Conservation (phyloP, 768 basidiomycete species). For the Russula dissimulans region DNA sequence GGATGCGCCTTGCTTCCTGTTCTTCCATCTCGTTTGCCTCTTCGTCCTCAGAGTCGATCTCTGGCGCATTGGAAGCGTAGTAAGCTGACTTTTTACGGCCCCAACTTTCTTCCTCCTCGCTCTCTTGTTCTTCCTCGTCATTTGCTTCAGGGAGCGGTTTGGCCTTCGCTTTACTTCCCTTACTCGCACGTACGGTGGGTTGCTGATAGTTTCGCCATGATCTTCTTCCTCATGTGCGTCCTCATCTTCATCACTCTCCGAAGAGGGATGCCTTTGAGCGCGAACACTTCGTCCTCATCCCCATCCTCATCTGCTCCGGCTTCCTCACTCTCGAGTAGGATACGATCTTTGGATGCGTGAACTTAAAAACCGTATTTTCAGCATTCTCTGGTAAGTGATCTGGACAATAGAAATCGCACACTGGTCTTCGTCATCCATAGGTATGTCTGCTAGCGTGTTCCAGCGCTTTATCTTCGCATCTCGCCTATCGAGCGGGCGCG, state of each 20-base stretch:
- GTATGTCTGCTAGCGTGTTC: constrained; percentile 59
- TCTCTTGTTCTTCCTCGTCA: constrained; percentile 24
- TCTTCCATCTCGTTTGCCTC: constrained; percentile 85
- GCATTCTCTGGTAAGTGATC: neutral
- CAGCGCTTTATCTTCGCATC: constrained; percentile 54
- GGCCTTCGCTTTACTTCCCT: constrained; percentile 22
- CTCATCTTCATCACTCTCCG: constrained; percentile 37
- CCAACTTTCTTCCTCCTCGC: constrained; percentile 64
- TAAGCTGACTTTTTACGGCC: constrained; percentile 72
- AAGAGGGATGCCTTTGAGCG: constrained; percentile 46
- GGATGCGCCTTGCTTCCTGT: constrained; percentile 74
- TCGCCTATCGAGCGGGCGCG: constrained; percentile 41
- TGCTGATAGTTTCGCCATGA: constrained; percentile 16
- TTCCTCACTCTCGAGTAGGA: constrained; percentile 60
- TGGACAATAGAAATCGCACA: constrained; percentile 38
- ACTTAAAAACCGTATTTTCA: constrained; percentile 34
- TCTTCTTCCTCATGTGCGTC: constrained; percentile 32
- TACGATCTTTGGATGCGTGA: constrained; percentile 64
- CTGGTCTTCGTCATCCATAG: constrained; percentile 69
- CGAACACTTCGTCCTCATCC: constrained; percentile 79
- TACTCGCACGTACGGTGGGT: constrained; percentile 21
- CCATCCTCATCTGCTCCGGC: constrained; percentile 41
- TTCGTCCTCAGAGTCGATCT: constrained; percentile 79
- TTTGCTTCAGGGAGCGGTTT: constrained; percentile 16
- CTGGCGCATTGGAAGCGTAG: constrained; percentile 76